phyloP scores from a whole-genome alignment of 1,284 basidiomycete species.

The Leccinum griseonigrum region DNA sequence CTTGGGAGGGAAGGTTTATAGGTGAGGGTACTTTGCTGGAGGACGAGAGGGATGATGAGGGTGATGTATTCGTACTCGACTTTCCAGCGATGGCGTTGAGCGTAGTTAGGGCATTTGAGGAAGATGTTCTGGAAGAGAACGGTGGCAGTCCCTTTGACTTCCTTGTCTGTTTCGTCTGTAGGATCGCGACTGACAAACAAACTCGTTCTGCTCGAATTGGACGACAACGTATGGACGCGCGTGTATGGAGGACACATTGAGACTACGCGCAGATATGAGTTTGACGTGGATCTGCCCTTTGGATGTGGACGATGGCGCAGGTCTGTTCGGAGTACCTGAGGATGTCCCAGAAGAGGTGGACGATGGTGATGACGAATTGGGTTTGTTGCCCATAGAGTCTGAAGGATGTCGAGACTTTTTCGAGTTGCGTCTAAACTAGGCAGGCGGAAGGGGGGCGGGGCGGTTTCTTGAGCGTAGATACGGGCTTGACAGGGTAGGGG shows the following conservation, averaged over 20 bases:
- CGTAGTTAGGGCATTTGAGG: conserved; percentile 61
- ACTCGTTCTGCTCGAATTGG: conserved; percentile 99
- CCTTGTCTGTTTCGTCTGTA: conserved; percentile 81
- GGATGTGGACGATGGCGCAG: conserved; percentile 42
- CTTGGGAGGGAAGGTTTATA: conserved; percentile 34
- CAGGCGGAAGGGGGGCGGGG: too few species aligned
- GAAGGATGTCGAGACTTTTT: conserved; percentile 36
- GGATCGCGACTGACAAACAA: conserved; percentile 84
- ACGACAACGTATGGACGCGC: conserved; percentile 94
- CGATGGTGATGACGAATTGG: conserved; percentile 42
- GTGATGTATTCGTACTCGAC: conserved; percentile 36
- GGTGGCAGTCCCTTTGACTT: conserved; percentile 78
- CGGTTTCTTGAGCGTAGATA: too few species aligned
- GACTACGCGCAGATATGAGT: conserved; percentile 88
- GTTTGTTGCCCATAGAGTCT: conserved; percentile 36
- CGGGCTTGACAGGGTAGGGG: too few species aligned
- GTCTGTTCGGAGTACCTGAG: conserved; percentile 29
- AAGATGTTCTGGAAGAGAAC: conserved; percentile 54
- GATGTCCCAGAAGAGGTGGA: conserved; percentile 38
- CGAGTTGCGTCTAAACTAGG: conserved; percentile 35
- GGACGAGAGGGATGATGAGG: conserved; percentile 40
- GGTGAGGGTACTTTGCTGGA: conserved; percentile 34
- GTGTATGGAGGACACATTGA: conserved; percentile 67
- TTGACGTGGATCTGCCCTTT: conserved; percentile 93
- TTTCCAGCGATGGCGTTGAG: conserved; percentile 62